Base-by-base conservation (phyloP, 208 protist species). In the Trypanosoma lewisi region DNA sequence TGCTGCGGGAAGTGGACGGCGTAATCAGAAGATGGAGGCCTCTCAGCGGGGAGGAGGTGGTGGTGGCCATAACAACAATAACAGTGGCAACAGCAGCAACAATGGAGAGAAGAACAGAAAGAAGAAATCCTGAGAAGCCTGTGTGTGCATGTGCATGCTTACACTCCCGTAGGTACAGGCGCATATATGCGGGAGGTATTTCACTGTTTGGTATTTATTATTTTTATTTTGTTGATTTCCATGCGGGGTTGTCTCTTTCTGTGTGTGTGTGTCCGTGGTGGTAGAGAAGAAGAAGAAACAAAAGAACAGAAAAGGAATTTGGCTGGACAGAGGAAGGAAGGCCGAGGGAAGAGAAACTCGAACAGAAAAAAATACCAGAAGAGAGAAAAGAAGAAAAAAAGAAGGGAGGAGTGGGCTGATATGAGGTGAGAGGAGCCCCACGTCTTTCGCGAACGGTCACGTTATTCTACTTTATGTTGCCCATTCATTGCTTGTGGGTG, bases 61-160 rank as follows among this genome's bases (percentile, higher is more conserved):
- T n/a, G n/a, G 9, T 12, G 27, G 14, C 16, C 4, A 0, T 11
- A 44, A 27, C 27, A 17, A 11, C 2, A 28, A 21, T 30, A 30
- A 17, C 11, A 19, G 59, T 11, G 48, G 48, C 17, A 37, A 55
- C 30, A 65, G 23, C 33, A 47, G 33, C 12, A 55, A 58, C 37
- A 55, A 16, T 33, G 21, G 9, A n/a, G 34, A 60, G 31, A 68
- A 33, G 8, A 60, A 52, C 21, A 41, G 16, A 19, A 34, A 50
- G 42, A 69, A 56, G 19, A 54, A 59, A 44, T 34, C 6, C 17
- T 58, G 58, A 28, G 4, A 50, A n/a, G 31, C 21, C n/a, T 42
- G 53, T 25, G 1, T 63, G 19, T 30, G 23, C 49, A 34, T 31
- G 28, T 45, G 17, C 23, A 64, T 54, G 42, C 16, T 21, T 33